Evolutionary conservation across 2,329 filamentous ascomycete species (phyloP).

Genomic region (Colletotrichum eremochloae): DNA sequence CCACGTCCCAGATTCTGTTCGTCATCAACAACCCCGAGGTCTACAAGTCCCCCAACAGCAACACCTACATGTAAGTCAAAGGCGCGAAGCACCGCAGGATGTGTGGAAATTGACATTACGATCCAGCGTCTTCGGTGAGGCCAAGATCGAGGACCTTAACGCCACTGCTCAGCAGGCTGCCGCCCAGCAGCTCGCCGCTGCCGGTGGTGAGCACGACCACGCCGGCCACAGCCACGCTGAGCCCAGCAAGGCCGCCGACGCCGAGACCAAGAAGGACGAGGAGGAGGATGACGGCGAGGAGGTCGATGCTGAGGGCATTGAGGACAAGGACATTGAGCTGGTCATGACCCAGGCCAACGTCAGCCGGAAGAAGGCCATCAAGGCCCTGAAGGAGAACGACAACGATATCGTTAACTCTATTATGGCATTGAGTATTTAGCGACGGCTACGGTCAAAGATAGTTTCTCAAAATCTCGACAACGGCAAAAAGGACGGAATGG

Average conservation of each 20-base stretch:
- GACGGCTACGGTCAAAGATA: conserved; percentile 27
- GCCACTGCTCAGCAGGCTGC: conserved; percentile 96
- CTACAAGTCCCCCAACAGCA: conserved; percentile 99
- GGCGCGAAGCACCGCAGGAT: background rate
- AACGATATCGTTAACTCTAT: conserved; percentile 99
- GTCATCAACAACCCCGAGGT: conserved; percentile 99
- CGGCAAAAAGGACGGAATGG: conserved; percentile 44
- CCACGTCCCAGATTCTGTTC: conserved; percentile 85
- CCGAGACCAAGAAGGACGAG: conserved; percentile 79
- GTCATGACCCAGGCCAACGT: conserved; percentile 99
- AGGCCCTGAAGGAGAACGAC: conserved; percentile 98
- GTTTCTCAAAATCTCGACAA: conserved; percentile 37
- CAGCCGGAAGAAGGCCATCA: conserved; percentile 98
- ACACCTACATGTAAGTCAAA: conserved; percentile 95
- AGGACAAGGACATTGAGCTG: conserved; percentile 99
- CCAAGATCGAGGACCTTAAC: conserved; percentile 99
- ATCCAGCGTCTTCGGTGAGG: conserved; percentile 92
- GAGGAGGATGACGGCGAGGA: conserved; percentile 96
- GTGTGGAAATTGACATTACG: conserved; percentile 4
- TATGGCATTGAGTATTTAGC: conserved; percentile 93
- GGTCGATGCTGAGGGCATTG: conserved; percentile 92
- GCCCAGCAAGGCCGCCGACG: conserved; percentile 71
- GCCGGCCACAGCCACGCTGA: conserved; percentile 80
- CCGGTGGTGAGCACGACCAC: conserved; percentile 74
- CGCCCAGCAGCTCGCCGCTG: conserved; percentile 92